Evolutionary conservation across 2,329 filamentous ascomycete species (phyloP).

Genomic region (Furcasterigmium furcatum): DNA sequence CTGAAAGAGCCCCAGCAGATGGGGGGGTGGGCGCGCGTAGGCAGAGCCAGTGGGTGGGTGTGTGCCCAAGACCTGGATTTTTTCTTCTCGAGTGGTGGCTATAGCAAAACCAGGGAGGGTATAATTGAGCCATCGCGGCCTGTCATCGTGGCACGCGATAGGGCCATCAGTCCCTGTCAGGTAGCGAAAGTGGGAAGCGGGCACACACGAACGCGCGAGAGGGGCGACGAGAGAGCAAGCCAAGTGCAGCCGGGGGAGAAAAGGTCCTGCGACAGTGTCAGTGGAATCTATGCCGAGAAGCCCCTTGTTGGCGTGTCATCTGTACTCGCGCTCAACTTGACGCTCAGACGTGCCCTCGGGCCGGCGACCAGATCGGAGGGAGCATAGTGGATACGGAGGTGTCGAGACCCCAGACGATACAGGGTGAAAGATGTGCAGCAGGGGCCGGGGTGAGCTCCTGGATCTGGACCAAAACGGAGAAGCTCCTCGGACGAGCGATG

Average conservation of each 20-base stretch:
- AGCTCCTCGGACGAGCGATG: too few relatives aligned
- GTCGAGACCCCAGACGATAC: slow-evolving; percentile 6
- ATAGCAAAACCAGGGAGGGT: slow-evolving; percentile 14
- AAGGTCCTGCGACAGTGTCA: not conserved
- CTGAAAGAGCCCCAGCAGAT: too few relatives aligned
- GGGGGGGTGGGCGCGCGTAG: too few relatives aligned
- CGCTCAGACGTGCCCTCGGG: slow-evolving; percentile 2
- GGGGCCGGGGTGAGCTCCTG: not conserved
- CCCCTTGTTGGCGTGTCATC: not conserved
- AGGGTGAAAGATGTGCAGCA: slow-evolving; percentile 7
- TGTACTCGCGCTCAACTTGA: not conserved
- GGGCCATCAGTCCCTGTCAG: slow-evolving; percentile 10
- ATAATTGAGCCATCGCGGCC: slow-evolving; percentile 12
- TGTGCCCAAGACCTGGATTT: too few relatives aligned
- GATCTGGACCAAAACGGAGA: not conserved
- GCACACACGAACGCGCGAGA: too few relatives aligned
- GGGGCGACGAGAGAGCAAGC: too few relatives aligned
- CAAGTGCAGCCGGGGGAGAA: not conserved
- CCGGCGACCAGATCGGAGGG: not conserved
- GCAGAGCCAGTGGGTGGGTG: too few relatives aligned
- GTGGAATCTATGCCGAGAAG: not conserved
- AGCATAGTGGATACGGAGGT: slow-evolving; percentile 6
- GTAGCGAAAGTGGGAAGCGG: not conserved
- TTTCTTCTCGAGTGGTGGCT: slow-evolving; percentile 4
- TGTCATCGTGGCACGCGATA: slow-evolving; percentile 10